A percentile compares a stretch with the other conserved stretches of the same genome.
phyloP scores from a whole-genome alignment of 2,329 filamentous ascomycete genomes.

The Lachnellula cervina region DNA sequence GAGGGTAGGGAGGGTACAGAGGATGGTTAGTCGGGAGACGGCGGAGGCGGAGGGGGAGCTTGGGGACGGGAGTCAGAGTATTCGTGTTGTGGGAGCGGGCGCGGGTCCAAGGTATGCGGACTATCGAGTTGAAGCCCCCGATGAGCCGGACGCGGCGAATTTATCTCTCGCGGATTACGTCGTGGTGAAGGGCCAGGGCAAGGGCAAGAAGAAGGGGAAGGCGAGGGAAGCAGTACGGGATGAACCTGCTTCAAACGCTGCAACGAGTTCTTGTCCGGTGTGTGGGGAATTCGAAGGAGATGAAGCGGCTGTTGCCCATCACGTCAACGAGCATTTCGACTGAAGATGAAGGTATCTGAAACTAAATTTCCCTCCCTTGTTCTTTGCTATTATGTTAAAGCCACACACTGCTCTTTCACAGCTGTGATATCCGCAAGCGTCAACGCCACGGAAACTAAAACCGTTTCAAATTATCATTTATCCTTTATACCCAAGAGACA shows the following conservation, averaged over 20 bases:
- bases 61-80: not conserved
- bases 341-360: conserved; percentile 6
- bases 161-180: conserved; percentile 21
- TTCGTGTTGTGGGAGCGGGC: not conserved
- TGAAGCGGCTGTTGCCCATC: conserved; percentile 26
- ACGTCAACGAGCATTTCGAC: conserved; percentile 28
- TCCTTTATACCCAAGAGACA: no score
- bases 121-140: conserved; percentile 15
- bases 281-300: conserved; percentile 30
- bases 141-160: conserved; percentile 8
- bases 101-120: conserved; percentile 12
- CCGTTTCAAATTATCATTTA: no score
- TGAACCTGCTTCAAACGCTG: not conserved
- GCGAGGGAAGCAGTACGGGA: not conserved
- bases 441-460: no score
- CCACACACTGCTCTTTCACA: no score
- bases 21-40: conserved; percentile 21
- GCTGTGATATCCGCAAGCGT: no score
- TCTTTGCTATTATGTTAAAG: no score
- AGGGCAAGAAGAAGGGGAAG: no score
- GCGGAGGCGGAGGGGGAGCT: conserved; percentile 10
- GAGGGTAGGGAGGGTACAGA: conserved; percentile 28
- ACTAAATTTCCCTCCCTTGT: no score
- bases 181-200: conserved; percentile 13
- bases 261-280: conserved; percentile 21